Conservation (phyloP, 371 early-diverging fungal species). For the Rhizopus stolonifer region DNA sequence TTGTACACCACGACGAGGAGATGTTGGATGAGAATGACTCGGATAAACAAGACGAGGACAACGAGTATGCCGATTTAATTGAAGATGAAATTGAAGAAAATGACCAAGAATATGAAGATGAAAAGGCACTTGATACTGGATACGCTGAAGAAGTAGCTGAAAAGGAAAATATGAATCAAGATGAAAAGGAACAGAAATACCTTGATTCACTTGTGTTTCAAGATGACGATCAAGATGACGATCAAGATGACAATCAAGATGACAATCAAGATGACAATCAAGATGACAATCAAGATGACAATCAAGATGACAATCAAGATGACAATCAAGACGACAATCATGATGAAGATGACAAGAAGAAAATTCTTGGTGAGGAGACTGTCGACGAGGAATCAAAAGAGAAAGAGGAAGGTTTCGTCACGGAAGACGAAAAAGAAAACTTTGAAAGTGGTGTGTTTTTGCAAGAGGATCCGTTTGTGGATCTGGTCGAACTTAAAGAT, state of each 20-base stretch:
- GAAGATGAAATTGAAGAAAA: background rate
- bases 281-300: no score
- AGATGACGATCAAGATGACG: no score
- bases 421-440: no score
- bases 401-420: background rate
- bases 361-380: no score
- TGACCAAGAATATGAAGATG: constrained; percentile 1
- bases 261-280: no score
- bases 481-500: no score
- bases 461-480: no score
- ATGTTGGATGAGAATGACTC: background rate
- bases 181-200: background rate
- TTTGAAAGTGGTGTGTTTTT: no score
- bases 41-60: background rate
- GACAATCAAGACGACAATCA: background rate
- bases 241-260: no score
- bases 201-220: background rate
- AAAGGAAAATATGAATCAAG: background rate
- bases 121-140: background rate
- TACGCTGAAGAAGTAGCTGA: background rate
- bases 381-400: no score
- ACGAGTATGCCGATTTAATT: background rate
- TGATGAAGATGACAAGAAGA: background rate
- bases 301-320: background rate
- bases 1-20: background rate